phyloP scores from a whole-genome alignment of 2,329 filamentous ascomycete species.

The Ceratocystis alfenasii region DNA sequence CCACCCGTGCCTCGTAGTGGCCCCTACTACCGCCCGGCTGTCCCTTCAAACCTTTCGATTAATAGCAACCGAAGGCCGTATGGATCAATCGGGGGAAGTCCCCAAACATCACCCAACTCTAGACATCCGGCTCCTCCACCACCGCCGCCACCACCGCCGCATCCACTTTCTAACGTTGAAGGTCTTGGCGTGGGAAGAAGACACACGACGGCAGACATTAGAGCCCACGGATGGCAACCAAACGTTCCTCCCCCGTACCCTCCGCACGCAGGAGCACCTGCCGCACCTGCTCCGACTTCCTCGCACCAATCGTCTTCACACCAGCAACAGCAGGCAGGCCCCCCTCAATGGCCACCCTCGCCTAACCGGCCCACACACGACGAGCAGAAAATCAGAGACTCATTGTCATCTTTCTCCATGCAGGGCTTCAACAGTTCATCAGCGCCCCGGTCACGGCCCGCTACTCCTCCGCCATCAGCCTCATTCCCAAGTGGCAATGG shows the following conservation, averaged over 20 bases:
- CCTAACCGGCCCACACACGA: constrained; percentile 40
- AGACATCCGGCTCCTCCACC: constrained; percentile 45
- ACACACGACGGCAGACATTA: constrained; percentile 92
- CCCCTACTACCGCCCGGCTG: constrained; percentile 59
- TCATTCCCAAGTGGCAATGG: constrained; percentile 36
- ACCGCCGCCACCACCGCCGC: constrained; percentile 52
- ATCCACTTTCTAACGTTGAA: constrained; percentile 52
- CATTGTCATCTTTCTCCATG: constrained; percentile 43
- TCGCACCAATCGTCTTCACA: constrained; percentile 43
- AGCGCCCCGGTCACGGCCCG: constrained; percentile 39
- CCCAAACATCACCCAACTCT: constrained; percentile 57
- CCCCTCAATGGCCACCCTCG: constrained; percentile 43
- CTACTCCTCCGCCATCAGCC: constrained; percentile 38
- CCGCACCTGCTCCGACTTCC: constrained; percentile 49
- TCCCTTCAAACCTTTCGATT: constrained; percentile 69
- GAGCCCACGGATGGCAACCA: constrained; percentile 52
- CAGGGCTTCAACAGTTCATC: constrained; percentile 33
- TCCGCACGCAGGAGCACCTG: constrained; percentile 15
- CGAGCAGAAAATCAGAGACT: constrained; percentile 46
- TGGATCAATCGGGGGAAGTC: constrained; percentile 68
- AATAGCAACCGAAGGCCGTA: constrained; percentile 61
- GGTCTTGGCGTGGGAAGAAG: constrained; percentile 57
- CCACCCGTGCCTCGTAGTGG: constrained; percentile 34
- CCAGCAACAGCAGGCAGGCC: constrained; percentile 34
- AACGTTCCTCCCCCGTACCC: constrained; percentile 34